Base-by-base conservation (phyloP, 352 stramenopile genomes). In the Phytophthora rubi region DNA sequence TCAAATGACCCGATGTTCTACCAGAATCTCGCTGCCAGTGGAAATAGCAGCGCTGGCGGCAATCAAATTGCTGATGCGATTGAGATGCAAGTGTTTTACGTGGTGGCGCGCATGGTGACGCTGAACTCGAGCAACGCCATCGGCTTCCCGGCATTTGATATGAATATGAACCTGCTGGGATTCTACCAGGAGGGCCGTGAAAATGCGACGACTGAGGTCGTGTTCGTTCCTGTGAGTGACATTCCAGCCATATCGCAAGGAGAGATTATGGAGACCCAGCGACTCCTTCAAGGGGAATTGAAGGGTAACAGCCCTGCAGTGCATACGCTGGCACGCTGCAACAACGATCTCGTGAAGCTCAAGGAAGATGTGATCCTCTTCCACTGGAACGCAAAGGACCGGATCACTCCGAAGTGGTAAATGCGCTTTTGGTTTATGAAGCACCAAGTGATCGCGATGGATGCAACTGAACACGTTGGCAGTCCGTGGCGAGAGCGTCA, bases 311-410 rank as follows among this genome's bases (percentile, higher is more conserved):
- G 83, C 62, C 79, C 65, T 44, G 84, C 84, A 1, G 84, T 95
- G 30, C 81, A 91, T 75, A 92, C 83, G 13, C 64, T 95, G 28
- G 73, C 79, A 47, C 73, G 81, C 13, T 93, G 84, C 79, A 92
- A 87, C 72, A 95, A 95, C 56, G 84, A 93, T 68, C 70, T 95
- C 44, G 82, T 90, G 49, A 93, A 95, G 69, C 77, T 95, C 42
- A 93, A 93, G 72, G 88, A 95, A 64, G 86, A 95, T 42, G 88
- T 93, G 28, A 92, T 95, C 44, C 77, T 95, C 30, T 95, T 91
- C 70, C 82, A 93, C 69, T 95, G 88, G 88, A 91, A 93, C 55
- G 85, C 81, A 7, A 92, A 93, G 65, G 86, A 92, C 55, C 75
- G 79, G 47, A 81, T 83, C n/a, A 62, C 65, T 4, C 64, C 72